phyloP scores from a whole-genome alignment of 225 moss, liverwort and hornwort genomes.

The Neckera pumila region DNA sequence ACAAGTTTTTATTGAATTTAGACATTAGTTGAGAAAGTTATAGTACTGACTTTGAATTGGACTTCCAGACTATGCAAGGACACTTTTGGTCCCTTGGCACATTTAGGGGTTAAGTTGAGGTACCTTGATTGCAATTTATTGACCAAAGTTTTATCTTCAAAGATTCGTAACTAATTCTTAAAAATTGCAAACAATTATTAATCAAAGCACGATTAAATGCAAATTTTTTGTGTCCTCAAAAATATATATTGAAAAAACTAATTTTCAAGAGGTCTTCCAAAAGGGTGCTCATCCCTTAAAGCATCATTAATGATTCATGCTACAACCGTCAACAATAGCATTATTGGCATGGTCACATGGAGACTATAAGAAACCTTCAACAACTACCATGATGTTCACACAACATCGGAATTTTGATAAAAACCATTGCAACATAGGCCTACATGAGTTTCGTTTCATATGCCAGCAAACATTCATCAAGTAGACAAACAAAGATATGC shows the following conservation, averaged over 20 bases:
- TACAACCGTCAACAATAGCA: not conserved
- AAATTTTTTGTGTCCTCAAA: too few relatives aligned
- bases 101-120: too few relatives aligned
- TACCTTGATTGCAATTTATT: not conserved
- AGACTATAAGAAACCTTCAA: not conserved
- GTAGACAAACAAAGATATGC: not conserved
- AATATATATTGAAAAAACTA: not conserved
- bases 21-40: too few relatives aligned
- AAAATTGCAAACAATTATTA: not conserved
- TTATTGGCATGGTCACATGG: rapidly evolving
- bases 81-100: too few relatives aligned
- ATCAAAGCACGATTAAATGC: not conserved
- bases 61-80: too few relatives aligned
- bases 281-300: rapidly evolving
- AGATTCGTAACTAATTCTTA: not conserved
- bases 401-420: rapidly evolving
- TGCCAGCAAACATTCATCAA: not conserved
- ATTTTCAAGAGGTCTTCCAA: not conserved
- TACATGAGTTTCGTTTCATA: too few relatives aligned
- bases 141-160: not conserved
- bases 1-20: too few relatives aligned
- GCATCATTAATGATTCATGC: not conserved
- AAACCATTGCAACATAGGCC: not conserved
- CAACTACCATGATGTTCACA: rapidly evolving
- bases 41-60: too few relatives aligned